Evolutionary conservation across 805 yeast species (phyloP).

Genomic region (Lipomyces orientalis): DNA sequence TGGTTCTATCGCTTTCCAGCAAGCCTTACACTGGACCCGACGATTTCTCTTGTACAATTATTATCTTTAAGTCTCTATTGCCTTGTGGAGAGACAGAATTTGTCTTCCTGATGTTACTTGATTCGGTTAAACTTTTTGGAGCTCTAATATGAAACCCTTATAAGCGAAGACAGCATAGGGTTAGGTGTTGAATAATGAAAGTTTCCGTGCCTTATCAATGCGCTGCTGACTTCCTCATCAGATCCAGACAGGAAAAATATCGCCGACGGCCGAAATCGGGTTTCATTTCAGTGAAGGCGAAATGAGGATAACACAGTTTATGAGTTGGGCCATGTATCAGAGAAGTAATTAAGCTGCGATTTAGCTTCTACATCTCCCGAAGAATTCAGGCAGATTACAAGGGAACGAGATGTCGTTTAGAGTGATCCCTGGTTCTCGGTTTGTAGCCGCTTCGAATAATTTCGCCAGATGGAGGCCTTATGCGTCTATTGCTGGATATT

Average conservation of each 20-base stretch:
- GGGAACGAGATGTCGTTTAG: not conserved
- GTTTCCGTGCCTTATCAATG: not conserved
- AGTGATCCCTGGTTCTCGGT: not conserved
- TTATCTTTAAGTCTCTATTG: too few relatives aligned
- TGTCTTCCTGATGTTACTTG: too few relatives aligned
- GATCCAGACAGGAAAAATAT: not conserved
- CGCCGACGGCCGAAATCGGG: not conserved
- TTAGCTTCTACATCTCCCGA: not conserved
- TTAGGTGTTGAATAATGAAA: not conserved
- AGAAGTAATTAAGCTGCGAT: not conserved
- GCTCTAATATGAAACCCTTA: not conserved
- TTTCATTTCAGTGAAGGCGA: not conserved
- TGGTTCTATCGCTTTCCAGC: too few relatives aligned
- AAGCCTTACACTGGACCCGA: too few relatives aligned
- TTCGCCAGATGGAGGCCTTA: not conserved
- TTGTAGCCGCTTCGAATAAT: not conserved
- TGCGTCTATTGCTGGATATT: slow-evolving; percentile 1
- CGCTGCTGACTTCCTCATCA: not conserved
- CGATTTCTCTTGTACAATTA: too few relatives aligned
- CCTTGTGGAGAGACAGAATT: too few relatives aligned
- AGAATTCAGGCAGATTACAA: not conserved
- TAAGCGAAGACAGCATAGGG: not conserved
- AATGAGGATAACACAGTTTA: not conserved
- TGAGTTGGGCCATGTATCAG: not conserved
- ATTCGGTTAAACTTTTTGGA: not conserved